Percentiles rank a stretch among this genome's conserved stretches.
These are phyloP conservation scores for Pseudopithomyces chartarum DNA, from an alignment of 2,329 filamentous ascomycete species.

Conservation along the genomic window DNA sequence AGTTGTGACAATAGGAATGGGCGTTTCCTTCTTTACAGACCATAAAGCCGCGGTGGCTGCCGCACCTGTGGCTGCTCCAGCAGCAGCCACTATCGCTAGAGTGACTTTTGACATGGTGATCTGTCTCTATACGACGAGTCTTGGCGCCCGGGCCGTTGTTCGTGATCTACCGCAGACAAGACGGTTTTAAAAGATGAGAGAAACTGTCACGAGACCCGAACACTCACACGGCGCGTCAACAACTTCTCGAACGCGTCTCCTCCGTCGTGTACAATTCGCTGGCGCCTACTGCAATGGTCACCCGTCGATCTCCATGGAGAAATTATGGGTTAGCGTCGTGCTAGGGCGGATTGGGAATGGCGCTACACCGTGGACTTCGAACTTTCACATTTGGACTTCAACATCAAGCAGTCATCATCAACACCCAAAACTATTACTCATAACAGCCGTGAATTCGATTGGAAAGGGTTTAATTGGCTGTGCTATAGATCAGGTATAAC, in stretches of 20 bases:
- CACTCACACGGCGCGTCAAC: constrained; percentile 39
- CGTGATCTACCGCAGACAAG: neutral
- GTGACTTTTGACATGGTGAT: constrained; percentile 57
- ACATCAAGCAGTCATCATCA: constrained; percentile 12
- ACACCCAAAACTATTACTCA: constrained; percentile 1
- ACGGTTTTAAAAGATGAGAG: constrained; percentile 22
- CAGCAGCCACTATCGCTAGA: constrained; percentile 55
- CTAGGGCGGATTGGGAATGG: constrained; percentile 23
- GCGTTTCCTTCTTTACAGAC: constrained; percentile 41
- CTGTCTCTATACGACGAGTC: neutral
- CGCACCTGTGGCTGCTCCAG: constrained; percentile 54
- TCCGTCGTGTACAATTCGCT: constrained; percentile 31
- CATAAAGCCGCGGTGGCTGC: constrained; percentile 55
- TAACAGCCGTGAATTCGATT: neutral
- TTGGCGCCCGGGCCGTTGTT: neutral
- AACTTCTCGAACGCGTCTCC: constrained; percentile 45
- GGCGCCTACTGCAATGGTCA: constrained; percentile 34
- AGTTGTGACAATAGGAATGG: constrained; percentile 35
- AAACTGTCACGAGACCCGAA: constrained; percentile 24
- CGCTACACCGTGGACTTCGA: neutral
- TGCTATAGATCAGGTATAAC: constrained; percentile 3
- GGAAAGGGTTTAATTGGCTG: neutral
- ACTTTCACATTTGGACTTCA: constrained; percentile 17
- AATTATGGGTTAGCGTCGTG: constrained; percentile 15
- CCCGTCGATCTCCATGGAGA: constrained; percentile 29